phyloP scores from a whole-genome alignment of 371 early-diverging fungal genomes.

The Rhizomucor pusillus region DNA sequence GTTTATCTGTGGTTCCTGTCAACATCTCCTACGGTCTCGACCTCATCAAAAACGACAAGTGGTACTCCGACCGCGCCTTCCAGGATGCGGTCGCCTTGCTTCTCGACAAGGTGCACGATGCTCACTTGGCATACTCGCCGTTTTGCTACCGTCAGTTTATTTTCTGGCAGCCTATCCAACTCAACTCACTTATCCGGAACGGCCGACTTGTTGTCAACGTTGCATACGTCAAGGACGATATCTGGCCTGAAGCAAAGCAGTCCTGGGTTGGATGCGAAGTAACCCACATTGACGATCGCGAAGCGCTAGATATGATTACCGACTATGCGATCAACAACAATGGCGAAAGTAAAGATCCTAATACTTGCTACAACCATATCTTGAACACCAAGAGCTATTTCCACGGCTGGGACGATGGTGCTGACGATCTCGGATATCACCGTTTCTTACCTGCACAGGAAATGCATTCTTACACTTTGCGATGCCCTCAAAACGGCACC shows the following conservation, averaged over 20 bases:
- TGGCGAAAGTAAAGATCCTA: slow-evolving; percentile 52
- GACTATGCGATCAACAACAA: slow-evolving; percentile 56
- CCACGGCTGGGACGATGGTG: slow-evolving; percentile 56
- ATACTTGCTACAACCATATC: slow-evolving; percentile 51
- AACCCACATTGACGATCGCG: slow-evolving; percentile 43
- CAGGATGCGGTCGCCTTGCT: slow-evolving; percentile 48
- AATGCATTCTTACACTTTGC: slow-evolving; percentile 42
- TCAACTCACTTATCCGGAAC: slow-evolving; percentile 43
- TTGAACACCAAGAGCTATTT: slow-evolving; percentile 55
- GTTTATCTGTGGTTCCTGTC: slow-evolving; percentile 39
- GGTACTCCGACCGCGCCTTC: slow-evolving; percentile 47
- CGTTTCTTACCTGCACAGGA: slow-evolving; percentile 54
- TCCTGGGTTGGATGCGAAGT: slow-evolving; percentile 50
- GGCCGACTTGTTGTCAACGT: slow-evolving; percentile 41
- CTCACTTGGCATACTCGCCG: slow-evolving; percentile 49
- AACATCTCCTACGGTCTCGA: slow-evolving; percentile 41
- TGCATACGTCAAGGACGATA: slow-evolving; percentile 48
- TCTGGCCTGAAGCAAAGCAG: slow-evolving; percentile 46
- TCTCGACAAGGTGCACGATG: slow-evolving; percentile 50
- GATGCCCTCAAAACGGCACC: slow-evolving; percentile 42
- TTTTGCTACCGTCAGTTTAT: slow-evolving; percentile 52
- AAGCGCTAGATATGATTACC: slow-evolving; percentile 49
- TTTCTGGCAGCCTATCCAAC: slow-evolving; percentile 53
- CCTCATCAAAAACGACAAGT: slow-evolving; percentile 39
- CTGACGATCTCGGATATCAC: slow-evolving; percentile 53